phyloP scores from a whole-genome alignment of 2,329 filamentous ascomycete species.

The Alternaria metachromatica region DNA sequence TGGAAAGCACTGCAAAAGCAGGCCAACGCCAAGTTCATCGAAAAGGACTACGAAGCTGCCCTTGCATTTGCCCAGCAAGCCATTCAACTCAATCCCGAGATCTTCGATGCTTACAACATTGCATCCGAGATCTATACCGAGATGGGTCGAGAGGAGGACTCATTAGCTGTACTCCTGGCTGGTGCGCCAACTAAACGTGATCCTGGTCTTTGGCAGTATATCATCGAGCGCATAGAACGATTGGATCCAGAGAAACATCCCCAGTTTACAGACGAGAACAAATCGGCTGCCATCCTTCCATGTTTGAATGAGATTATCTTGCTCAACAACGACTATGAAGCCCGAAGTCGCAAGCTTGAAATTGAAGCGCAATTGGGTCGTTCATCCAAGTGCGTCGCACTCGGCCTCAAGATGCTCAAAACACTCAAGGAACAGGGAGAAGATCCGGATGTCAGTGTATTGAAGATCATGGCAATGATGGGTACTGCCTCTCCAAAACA shows the following conservation, averaged over 20 bases:
- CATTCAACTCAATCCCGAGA: constrained; percentile 62
- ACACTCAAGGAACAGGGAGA: constrained; percentile 54
- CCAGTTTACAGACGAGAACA: constrained; percentile 34
- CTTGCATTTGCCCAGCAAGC: constrained; percentile 43
- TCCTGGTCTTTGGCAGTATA: constrained; percentile 62
- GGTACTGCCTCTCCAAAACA: constrained; percentile 59
- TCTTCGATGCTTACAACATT: constrained; percentile 66
- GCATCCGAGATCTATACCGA: constrained; percentile 65
- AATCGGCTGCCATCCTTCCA: constrained; percentile 37
- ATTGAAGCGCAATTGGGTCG: constrained; percentile 58
- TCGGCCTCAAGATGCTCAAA: constrained; percentile 62
- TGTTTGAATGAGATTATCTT: constrained; percentile 57
- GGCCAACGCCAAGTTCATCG: constrained; percentile 72
- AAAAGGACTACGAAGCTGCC: constrained; percentile 63
- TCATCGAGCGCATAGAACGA: constrained; percentile 61
- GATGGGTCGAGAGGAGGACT: constrained; percentile 63
- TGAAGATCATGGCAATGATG: constrained; percentile 64
- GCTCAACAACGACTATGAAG: constrained; percentile 60
- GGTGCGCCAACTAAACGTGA: constrained; percentile 66
- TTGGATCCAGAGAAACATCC: constrained; percentile 49
- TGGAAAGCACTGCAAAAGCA: constrained; percentile 72
- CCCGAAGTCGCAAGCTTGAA: constrained; percentile 62
- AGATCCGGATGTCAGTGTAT: constrained; percentile 56
- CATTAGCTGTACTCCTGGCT: constrained; percentile 62
- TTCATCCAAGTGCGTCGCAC: constrained; percentile 40